Percentiles rank a stretch among this genome's conserved stretches.
These are phyloP conservation scores for Rhododendron mucronatum DNA, from an alignment of 148 eudicot species.

Conservation along the genomic window DNA sequence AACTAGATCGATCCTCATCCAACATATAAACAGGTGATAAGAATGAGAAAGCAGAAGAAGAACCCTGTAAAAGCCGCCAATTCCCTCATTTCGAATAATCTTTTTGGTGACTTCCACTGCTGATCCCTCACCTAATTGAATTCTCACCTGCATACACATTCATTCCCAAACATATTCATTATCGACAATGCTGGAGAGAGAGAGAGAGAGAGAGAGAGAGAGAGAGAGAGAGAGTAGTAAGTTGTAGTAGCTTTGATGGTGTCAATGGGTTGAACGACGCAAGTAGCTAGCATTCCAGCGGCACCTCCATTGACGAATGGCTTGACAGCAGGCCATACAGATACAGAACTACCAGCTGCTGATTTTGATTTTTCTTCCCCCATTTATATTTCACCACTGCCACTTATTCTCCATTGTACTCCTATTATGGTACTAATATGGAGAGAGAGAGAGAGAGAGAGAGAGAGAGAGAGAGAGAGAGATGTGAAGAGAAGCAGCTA, in stretches of 20 bases:
- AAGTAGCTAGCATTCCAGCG: constrained; percentile 47
- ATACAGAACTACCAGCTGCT: not conserved
- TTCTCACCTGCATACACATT: constrained; percentile 33
- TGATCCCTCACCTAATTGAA: constrained; percentile 60
- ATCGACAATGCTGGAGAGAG: not conserved
- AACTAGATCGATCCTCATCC: not conserved
- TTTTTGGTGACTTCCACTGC: constrained; percentile 36
- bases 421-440: not conserved
- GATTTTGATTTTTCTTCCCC: constrained; percentile 24
- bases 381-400: constrained; percentile 18
- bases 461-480: too few relatives aligned
- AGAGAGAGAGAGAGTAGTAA: not conserved
- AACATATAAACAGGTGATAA: not conserved
- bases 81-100: constrained; percentile 50
- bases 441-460: not conserved
- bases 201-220: not conserved
- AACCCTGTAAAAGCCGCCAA: constrained; percentile 54
- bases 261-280: constrained; percentile 44
- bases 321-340: constrained; percentile 34
- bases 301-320: constrained; percentile 53
- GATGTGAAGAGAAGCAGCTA: too few relatives aligned
- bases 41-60: not conserved
- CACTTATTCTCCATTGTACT: not conserved
- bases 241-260: constrained; percentile 27
- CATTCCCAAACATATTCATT: not conserved